Evolutionary conservation across 1,139 yeast genomes (phyloP).

Genomic region (Taiozyma onychis): DNA sequence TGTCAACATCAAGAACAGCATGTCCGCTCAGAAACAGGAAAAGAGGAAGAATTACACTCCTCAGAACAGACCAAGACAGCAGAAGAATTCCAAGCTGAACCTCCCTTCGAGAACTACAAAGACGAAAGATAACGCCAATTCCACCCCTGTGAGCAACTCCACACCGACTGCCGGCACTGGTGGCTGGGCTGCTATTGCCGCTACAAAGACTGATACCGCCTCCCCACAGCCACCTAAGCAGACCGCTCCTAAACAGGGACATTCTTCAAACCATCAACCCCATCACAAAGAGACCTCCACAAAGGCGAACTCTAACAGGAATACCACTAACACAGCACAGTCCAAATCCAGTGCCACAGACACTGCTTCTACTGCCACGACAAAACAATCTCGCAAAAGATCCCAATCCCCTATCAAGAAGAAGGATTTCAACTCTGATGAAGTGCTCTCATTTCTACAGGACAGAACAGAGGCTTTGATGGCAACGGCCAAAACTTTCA

Average conservation of each 20-base stretch:
- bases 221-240: neutral
- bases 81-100: slow-evolving; percentile 1
- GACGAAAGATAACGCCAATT: neutral
- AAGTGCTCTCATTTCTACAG: slow-evolving; percentile 1
- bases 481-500: slow-evolving; percentile 1
- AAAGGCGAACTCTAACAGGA: neutral
- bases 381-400: neutral
- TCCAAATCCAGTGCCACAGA: neutral
- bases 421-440: slow-evolving; percentile 4
- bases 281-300: neutral
- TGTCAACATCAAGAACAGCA: neutral
- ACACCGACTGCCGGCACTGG: neutral
- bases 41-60: neutral
- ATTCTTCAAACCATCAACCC: neutral
- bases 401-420: neutral
- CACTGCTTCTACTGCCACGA: neutral
- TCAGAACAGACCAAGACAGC: neutral
- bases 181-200: slow-evolving; percentile 19
- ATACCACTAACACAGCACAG: neutral
- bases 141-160: neutral
- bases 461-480: slow-evolving; percentile 1
- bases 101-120: slow-evolving; percentile 1
- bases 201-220: slow-evolving; percentile 3
- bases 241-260: neutral
- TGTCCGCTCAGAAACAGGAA: neutral